A percentile compares a stretch with the other conserved stretches of the same genome.
These are phyloP conservation scores for Protomyces lactucae-debilis DNA, from an alignment of 1,139 yeast genomes.

Conservation along the genomic window DNA sequence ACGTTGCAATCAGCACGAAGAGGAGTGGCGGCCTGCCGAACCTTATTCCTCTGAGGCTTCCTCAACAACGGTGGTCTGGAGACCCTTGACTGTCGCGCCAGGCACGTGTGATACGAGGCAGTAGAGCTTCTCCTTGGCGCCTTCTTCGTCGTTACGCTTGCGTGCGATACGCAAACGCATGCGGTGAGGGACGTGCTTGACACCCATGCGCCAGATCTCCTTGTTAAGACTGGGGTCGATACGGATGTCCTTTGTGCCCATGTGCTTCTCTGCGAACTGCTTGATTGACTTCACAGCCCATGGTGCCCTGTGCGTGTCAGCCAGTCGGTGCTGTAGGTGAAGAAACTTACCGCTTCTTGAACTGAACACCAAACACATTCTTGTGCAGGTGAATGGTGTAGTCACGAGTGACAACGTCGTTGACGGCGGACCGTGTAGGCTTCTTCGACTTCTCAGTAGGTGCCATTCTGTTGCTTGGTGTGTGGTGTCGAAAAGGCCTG, in stretches of 20 bases:
- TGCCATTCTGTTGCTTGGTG: constrained; percentile 37
- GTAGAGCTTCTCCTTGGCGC: constrained; percentile 96
- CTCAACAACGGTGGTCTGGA: constrained; percentile 95
- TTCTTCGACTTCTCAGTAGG: constrained; percentile 53
- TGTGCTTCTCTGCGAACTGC: constrained; percentile 97
- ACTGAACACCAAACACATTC: constrained; percentile 67
- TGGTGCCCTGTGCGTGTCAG: constrained; percentile 65
- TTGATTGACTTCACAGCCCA: constrained; percentile 98
- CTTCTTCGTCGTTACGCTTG: constrained; percentile 99
- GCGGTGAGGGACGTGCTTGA: constrained; percentile 98
- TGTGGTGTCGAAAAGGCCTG: background rate
- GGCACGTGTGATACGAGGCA: constrained; percentile 96
- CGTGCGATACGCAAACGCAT: constrained; percentile 98
- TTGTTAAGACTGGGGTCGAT: constrained; percentile 98
- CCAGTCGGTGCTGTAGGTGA: background rate
- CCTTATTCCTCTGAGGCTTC: constrained; percentile 37
- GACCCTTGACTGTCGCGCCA: constrained; percentile 94
- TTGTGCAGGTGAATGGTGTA: constrained; percentile 76
- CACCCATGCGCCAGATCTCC: constrained; percentile 99
- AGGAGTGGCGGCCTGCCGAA: constrained; percentile 4
- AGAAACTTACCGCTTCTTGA: constrained; percentile 66
- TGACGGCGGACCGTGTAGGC: constrained; percentile 53
- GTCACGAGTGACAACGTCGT: constrained; percentile 99
- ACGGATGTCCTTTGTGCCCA: constrained; percentile 98
- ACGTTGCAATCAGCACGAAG: constrained; percentile 28